Percentiles rank a stretch among this genome's conserved stretches.
Evolutionary conservation across 2,329 filamentous ascomycete genomes (phyloP).

Genomic region (Neonectria coccinea): DNA sequence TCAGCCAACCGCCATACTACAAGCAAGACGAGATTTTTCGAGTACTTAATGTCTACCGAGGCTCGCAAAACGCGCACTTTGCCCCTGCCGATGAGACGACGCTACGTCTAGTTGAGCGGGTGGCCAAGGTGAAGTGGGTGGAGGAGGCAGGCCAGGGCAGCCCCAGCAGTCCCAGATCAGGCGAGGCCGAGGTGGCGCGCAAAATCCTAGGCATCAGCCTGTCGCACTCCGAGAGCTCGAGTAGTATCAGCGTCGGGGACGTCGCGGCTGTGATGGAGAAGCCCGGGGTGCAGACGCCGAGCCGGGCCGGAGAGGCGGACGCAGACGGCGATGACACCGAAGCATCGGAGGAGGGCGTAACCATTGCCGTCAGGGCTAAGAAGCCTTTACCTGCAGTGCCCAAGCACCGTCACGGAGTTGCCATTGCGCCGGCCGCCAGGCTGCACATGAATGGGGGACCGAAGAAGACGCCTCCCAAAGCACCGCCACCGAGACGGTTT

Average conservation of each 20-base stretch:
- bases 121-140: conserved; percentile 78
- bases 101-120: conserved; percentile 79
- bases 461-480: conserved; percentile 60
- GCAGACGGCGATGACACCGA: conserved; percentile 43
- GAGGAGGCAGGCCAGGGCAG: conserved; percentile 48
- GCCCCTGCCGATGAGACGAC: conserved; percentile 85
- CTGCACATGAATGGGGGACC: conserved; percentile 44
- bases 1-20: conserved; percentile 88
- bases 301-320: conserved; percentile 58
- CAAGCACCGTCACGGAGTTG: conserved; percentile 66
- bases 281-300: conserved; percentile 84
- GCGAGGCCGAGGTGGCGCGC: conserved; percentile 62
- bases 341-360: conserved; percentile 38
- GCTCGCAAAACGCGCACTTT: conserved; percentile 77
- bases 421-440: conserved; percentile 52
- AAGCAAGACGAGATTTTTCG: conserved; percentile 87
- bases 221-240: conserved; percentile 72
- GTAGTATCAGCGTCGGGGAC: conserved; percentile 80
- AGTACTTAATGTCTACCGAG: conserved; percentile 76
- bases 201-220: conserved; percentile 79
- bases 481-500: conserved; percentile 59
- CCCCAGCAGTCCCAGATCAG: conserved; percentile 47
- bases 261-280: conserved; percentile 85
- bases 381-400: conserved; percentile 67
- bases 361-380: conserved; percentile 52